A percentile compares a stretch with the other conserved stretches of the same genome.
These are phyloP conservation scores for Mortierella sp. DNA, from an alignment of 371 early-diverging fungal species.

Conservation along the genomic window DNA sequence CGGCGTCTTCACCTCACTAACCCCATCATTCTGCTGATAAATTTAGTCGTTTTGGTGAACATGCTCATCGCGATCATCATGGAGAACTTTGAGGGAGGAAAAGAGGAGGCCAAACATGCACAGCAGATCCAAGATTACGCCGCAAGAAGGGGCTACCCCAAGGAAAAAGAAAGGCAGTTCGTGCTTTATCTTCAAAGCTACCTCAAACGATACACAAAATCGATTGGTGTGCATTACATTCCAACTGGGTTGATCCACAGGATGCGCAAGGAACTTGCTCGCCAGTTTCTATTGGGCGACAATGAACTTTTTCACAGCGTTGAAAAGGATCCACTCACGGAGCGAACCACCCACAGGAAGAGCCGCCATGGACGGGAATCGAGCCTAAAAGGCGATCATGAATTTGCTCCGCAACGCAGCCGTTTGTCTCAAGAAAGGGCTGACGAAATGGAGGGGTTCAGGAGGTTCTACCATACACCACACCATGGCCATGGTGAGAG, in stretches of 20 bases:
- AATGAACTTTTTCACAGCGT: too few species aligned
- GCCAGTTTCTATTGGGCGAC: too few species aligned
- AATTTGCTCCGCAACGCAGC: constrained; percentile 1
- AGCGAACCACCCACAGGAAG: neutral
- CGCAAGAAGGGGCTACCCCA: too few species aligned
- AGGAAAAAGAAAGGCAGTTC: too few species aligned
- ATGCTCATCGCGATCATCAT: constrained; percentile 74
- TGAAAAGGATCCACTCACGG: constrained; percentile 4
- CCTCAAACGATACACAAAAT: too few species aligned
- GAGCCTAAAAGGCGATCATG: neutral
- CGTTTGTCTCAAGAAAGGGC: constrained; percentile 11
- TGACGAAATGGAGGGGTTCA: constrained; percentile 33
- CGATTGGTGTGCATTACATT: too few species aligned
- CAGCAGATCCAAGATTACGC: constrained; percentile 65
- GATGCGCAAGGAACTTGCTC: too few species aligned
- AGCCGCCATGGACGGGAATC: too few species aligned
- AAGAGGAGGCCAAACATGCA: constrained; percentile 64
- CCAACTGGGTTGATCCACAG: neutral
- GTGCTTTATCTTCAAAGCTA: too few species aligned
- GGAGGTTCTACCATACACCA: constrained; percentile 21
- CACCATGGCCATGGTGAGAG: too few species aligned
- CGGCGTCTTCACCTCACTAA: neutral
- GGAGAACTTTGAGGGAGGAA: constrained; percentile 74
- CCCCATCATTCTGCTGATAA: neutral
- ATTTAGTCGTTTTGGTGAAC: constrained; percentile 66